Evolutionary conservation across 2,329 filamentous ascomycete species (phyloP), one percentile per base, ranked within the genome.

Genomic region (Mariannaea elegans): DNA sequence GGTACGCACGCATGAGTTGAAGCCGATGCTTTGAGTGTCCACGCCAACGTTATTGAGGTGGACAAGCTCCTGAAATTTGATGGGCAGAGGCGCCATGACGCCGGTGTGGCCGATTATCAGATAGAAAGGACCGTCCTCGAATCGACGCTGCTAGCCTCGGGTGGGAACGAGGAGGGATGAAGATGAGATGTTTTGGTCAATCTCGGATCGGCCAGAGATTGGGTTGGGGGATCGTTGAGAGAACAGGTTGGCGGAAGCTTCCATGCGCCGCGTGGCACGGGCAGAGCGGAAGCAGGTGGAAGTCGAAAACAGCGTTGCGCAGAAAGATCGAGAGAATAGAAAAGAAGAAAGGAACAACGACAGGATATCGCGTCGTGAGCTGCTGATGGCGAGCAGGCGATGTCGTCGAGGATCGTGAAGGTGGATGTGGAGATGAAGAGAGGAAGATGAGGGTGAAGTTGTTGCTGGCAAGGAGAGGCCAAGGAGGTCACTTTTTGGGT

Each of bases 51-150:
- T 79, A 72, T 76, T 74, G 77, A 84, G 82, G 79, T 94, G 91
- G 78, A 94, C 86, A 75, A 94, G 87, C 88, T 97, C 93, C 78
- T 90, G 91, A 81, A 97, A 96, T 84, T 93, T 93, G 82, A 97
- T 97, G 75, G 92, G 93, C 76, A 96, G 84, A 80, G 89, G 86
- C 77, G 88, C 86, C 87, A 84, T 84, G 77, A 72, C 73, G 76
- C 73, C 75, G 65, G 63, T 66, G 58, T 69, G 68, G 61, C 71
- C 66, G 59, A 69, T 60, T 65, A 68, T 71, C 58, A 74, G 60
- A 39, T 64, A 62, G 45, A 54, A 64, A 23, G 60, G 64, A 52
- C 60, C 65, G 64, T 65, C 42, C 56, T 69, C 68, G 55, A 65
- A 62, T 63, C 65, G 63, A 65, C 65, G 64, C 59, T 66, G 65